Base-by-base conservation (phyloP, 352 stramenopile species). In the Phytophthora melonis region DNA sequence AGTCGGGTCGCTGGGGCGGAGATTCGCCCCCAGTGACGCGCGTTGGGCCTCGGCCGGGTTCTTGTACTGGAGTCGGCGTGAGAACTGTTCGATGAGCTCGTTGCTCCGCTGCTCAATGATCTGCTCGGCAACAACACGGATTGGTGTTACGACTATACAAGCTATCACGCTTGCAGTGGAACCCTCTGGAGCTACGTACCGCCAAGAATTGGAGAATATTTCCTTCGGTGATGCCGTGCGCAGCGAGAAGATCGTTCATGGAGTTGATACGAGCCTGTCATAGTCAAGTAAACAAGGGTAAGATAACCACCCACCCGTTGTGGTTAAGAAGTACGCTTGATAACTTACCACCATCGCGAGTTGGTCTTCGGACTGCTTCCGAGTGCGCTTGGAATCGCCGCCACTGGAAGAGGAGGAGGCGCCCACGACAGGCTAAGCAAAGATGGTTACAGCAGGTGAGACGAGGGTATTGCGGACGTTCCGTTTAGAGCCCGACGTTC, bases 161-260 rank as follows among this genome's bases (percentile, higher is more conserved):
- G 25, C 2, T 34, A 34, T 9, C 30, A 34, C 5, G 30, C 7
- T 34, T 34, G 30, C 8, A 34, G 30, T 34, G 30, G 30, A 34
- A 34, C 30, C 5, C 3, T 34, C 30, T 34, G 30, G 5, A 64
- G 21, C 3, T 23, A 74, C 72, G 23, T 27, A 94, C 86, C 58
- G 84, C 84, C 9, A 95, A 72, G 63, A 95, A 93, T 66, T 95
- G 86, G n/a, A 95, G 73, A 57, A 95, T 91, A 60, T 92, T 95
- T 71, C 86, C 84, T 63, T 95, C 88, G 0, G 88, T 95, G 71
- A 95, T 89, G 1, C 86, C 88, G 53, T 95, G 86, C 0, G 87
- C 87, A 10, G 87, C 86, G 21, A 95, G 69, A 5, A 95, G 73
- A 66, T 95, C 86, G 75, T 93, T 95, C 84, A 95, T 93, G 9